Evolutionary conservation across 768 basidiomycete species (phyloP).

Genomic region (Mycena kentingensis): DNA sequence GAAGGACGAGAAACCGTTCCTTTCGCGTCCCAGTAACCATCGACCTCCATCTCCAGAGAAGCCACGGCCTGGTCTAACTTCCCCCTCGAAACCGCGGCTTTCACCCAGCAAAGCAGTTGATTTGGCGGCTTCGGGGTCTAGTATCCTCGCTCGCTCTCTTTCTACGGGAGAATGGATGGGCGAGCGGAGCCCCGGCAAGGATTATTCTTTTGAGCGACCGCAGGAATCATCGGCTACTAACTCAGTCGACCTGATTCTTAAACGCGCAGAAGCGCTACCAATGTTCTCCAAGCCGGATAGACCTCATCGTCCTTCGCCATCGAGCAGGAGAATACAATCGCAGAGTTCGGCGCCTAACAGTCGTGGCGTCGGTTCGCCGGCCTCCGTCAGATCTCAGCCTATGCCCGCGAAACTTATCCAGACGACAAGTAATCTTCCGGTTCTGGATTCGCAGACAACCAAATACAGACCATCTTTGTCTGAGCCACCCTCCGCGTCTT

Average conservation of each 20-base stretch:
- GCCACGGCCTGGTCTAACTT: neutral
- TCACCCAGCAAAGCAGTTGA: neutral
- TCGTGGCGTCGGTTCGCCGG: too few species aligned
- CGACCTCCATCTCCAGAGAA: conserved; percentile 1
- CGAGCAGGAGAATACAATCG: too few species aligned
- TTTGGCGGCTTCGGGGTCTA: neutral
- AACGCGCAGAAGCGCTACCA: neutral
- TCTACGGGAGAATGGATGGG: neutral
- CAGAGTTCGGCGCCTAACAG: too few species aligned
- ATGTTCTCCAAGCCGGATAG: neutral
- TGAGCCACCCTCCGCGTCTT: too few species aligned
- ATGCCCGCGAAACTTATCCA: too few species aligned
- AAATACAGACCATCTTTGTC: too few species aligned
- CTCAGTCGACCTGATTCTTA: neutral
- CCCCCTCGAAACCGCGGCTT: neutral
- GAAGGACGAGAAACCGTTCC: neutral
- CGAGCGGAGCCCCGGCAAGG: neutral
- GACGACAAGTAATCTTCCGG: too few species aligned
- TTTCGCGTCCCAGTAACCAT: neutral
- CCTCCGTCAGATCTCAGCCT: too few species aligned
- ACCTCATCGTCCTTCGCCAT: too few species aligned
- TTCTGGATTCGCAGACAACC: too few species aligned
- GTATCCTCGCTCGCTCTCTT: neutral
- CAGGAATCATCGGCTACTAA: neutral
- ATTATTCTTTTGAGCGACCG: neutral